phyloP scores from a whole-genome alignment of 1,284 basidiomycete genomes.

The Ganoderma meredithae region DNA sequence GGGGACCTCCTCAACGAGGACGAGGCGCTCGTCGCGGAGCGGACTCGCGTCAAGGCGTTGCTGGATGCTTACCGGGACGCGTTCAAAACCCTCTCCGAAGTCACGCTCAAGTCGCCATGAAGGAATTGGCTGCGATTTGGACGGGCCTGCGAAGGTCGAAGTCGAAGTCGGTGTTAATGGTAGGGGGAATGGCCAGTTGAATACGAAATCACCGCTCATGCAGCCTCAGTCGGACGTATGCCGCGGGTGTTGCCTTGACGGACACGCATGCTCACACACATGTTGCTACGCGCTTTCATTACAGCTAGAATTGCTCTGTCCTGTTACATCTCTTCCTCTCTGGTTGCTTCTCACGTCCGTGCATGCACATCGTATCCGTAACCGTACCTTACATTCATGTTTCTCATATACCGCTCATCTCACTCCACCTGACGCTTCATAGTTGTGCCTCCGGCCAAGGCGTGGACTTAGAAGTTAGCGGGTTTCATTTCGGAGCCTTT shows the following conservation, averaged over 20 bases:
- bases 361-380: conserved; percentile 8
- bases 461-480: neutral
- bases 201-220: neutral
- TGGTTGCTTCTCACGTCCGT: neutral
- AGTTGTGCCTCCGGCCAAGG: neutral
- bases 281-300: conserved; percentile 7
- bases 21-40: conserved; percentile 92
- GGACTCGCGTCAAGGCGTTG: conserved; percentile 92
- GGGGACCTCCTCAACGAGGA: conserved; percentile 94
- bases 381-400: neutral
- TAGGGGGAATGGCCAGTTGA: neutral
- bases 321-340: neutral
- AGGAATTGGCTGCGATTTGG: no score
- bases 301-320: conserved; percentile 11
- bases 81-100: conserved; percentile 86
- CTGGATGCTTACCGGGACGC: conserved; percentile 98
- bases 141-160: neutral
- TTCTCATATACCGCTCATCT: neutral
- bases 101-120: conserved; percentile 65
- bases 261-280: neutral
- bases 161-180: neutral
- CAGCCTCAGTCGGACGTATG: neutral
- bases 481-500: neutral
- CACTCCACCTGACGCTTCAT: neutral
- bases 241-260: neutral